These are phyloP conservation scores for Athelia psychrophila DNA, from an alignment of 1,284 basidiomycete species.

Conservation along the genomic window DNA sequence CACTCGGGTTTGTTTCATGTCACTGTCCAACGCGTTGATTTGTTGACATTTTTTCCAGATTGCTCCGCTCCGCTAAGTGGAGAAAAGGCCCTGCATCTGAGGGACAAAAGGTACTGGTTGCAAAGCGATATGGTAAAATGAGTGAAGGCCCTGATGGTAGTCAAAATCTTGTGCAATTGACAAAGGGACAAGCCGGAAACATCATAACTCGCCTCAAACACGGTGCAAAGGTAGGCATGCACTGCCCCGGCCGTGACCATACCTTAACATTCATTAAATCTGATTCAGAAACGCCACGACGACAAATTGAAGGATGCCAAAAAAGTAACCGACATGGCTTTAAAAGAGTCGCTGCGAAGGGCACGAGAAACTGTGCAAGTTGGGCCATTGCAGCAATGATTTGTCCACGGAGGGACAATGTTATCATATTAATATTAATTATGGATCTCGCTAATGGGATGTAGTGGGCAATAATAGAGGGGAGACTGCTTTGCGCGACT, in stretches of 20 bases:
- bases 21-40: constrained; percentile 1
- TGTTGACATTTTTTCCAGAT: constrained; percentile 34
- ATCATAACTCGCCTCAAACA: constrained; percentile 77
- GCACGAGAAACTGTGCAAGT: constrained; percentile 57
- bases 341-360: constrained; percentile 47
- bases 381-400: constrained; percentile 41
- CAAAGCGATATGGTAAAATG: constrained; percentile 51
- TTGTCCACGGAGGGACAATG: background rate
- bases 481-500: constrained; percentile 64
- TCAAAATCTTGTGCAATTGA: constrained; percentile 41
- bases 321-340: constrained; percentile 30
- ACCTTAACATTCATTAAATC: constrained; percentile 2
- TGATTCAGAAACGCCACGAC: constrained; percentile 56
- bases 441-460: constrained; percentile 9
- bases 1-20: constrained; percentile 37
- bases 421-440: no score
- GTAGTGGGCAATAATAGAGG: constrained; percentile 45
- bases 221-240: constrained; percentile 60
- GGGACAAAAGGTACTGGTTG: constrained; percentile 62
- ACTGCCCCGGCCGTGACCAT: constrained; percentile 3
- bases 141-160: constrained; percentile 22
- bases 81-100: constrained; percentile 62
- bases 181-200: constrained; percentile 76
- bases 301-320: constrained; percentile 44
- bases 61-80: constrained; percentile 74